Percentiles rank a stretch among this genome's conserved stretches.
Evolutionary conservation across 139 green algal species (phyloP).

Genomic region (Yamagishiella unicocca): DNA sequence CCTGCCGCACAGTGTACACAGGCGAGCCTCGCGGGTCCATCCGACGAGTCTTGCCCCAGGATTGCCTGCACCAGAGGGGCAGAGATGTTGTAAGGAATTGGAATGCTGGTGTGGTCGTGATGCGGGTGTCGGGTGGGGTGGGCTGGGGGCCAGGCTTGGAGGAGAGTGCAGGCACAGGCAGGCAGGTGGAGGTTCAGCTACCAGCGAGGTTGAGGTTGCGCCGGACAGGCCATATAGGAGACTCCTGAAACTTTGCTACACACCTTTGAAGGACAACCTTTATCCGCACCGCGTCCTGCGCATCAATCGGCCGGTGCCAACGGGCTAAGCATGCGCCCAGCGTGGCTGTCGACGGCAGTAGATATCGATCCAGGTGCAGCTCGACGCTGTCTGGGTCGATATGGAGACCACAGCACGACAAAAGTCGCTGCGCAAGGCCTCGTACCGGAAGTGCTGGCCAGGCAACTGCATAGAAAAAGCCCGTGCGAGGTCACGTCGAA

Average conservation of each 20-base stretch:
- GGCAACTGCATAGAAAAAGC: not conserved
- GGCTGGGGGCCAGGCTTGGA: not conserved
- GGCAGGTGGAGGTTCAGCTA: not conserved
- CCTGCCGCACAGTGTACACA: slow-evolving; percentile 24
- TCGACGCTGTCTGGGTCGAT: not conserved
- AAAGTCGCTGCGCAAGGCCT: slow-evolving; percentile 5
- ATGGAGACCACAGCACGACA: not conserved
- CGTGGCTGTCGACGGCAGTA: not conserved
- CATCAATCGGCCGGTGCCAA: not conserved
- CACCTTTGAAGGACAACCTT: not conserved
- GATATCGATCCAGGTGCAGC: not conserved
- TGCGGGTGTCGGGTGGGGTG: not conserved
- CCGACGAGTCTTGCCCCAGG: not conserved
- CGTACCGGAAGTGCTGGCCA: slow-evolving; percentile 2
- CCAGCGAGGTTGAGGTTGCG: not conserved
- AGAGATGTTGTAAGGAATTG: too few species aligned
- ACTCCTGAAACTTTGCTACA: not conserved
- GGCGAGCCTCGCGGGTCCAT: slow-evolving; percentile 9
- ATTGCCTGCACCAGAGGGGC: not conserved
- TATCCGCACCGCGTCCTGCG: not conserved
- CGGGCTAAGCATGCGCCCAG: not conserved
- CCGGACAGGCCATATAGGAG: not conserved
- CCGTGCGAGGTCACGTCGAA: not conserved
- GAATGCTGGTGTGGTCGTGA: not conserved
- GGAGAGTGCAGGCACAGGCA: not conserved